Conservation (phyloP, 306 rosid species). For the Quercus dentata region DNA sequence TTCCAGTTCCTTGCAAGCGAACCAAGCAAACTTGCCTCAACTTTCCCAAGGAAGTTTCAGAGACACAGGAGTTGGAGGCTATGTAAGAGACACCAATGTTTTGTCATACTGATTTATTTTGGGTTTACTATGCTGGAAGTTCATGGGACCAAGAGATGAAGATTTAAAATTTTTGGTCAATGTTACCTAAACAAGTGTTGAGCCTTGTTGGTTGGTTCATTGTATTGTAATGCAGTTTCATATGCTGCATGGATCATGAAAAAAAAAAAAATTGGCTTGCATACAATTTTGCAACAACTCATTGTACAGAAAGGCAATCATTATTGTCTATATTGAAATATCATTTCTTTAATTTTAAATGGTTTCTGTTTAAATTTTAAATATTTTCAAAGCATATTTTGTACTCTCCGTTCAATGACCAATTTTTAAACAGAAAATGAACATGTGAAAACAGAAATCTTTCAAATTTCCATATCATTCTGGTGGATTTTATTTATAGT, state of each 20-base stretch:
- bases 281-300: background rate
- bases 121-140: constrained; percentile 4
- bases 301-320: constrained; percentile 11
- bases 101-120: background rate
- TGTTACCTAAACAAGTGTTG: background rate
- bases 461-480: too few relatives aligned
- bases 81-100: constrained; percentile 13
- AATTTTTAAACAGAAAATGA: too few relatives aligned
- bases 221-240: background rate
- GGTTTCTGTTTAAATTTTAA: background rate
- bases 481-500: too few relatives aligned
- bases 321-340: background rate
- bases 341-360: background rate
- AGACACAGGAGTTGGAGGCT: constrained; percentile 49
- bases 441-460: too few relatives aligned
- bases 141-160: background rate
- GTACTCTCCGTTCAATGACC: too few relatives aligned
- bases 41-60: constrained; percentile 44
- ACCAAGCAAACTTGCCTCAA: constrained; percentile 54
- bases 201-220: background rate
- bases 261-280: background rate
- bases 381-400: too few relatives aligned
- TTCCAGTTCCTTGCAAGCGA: constrained; percentile 50
- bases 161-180: background rate
- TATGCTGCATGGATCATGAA: background rate